Evolutionary conservation across 768 basidiomycete genomes (phyloP), one percentile per base, ranked within the genome.

Genomic region (Xerocomellus intermedius): DNA sequence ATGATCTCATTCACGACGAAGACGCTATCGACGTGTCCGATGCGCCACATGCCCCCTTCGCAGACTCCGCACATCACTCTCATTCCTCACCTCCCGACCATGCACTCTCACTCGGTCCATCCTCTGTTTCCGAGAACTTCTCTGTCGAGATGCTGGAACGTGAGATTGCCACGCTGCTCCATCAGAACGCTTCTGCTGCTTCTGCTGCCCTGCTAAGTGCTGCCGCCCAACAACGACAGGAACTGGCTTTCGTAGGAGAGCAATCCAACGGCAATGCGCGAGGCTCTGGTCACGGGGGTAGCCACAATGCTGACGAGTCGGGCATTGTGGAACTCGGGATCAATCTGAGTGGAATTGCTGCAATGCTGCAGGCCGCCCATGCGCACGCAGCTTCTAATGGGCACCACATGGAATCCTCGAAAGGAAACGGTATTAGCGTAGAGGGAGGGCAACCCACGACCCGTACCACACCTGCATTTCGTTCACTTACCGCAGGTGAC

Each of bases 281-380:
- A n/a, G 52, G 51, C 17, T 26, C 51, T 16, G 46, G 44, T 49
- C 60, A 62, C 24, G 58, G 43, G 24, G 51, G 32, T 43, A 33
- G 28, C 52, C 56, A 55, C 68, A 55, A 56, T 48, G 33, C 47
- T 50, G 64, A 59, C 42, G 58, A 50, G 32, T 37, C 59, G 10
- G 21, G 47, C 24, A 62, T 67, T 14, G 37, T 73, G 10, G 76
- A 78, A 45, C 70, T 86, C n/a, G 78, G 79, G 35, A 72, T 87
- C 42, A 82, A 80, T 63, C 68, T 89, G 39, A 81, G 77, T 58
- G 81, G 83, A 5, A 80, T 92, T 45, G 88, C 86, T n/a, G 89
- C 88, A 45, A 86, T 90, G 60, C 74, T 91, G 30, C 87, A 91
- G 58, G 89, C 87, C 50, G 90, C 86, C 9, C 86, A 89, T 47